Evolutionary conservation across 2,329 filamentous ascomycete genomes (phyloP), one percentile per base, ranked within the genome.

Genomic region (Echinosphaeria canescens): DNA sequence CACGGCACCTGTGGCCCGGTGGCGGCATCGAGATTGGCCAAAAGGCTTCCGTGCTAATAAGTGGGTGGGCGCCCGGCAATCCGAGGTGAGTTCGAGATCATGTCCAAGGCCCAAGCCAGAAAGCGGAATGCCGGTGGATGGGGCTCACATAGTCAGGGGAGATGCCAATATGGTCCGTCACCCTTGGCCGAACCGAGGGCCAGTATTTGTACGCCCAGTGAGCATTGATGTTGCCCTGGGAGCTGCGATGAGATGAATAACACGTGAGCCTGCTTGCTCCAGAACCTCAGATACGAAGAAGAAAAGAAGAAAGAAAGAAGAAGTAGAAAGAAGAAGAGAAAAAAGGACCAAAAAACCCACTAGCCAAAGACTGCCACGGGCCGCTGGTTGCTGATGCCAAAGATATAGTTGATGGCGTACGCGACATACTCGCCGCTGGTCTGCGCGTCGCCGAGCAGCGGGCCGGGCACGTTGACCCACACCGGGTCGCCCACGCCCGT

Each of bases 161-260:
- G 25, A 66, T 47, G 24, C 55, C 49, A 22, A 69, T 47, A 38
- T 62, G 54, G 37, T 67, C 54, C n/a, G 46, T 47, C 2, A 57
- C 49, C 1, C 45, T 41, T 3, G 11, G 10, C 4, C 53, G 50
- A 2, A 54, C 59, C 2, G 53, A 59, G 0, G 59, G 59, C 56
- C 56, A 67, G 45, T 62, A 66, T 33, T 64, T 65, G 33, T 62
- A 44, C 0, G 55, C 59, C 64, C 62, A 68, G 38, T 69, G 63
- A 0, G 53, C 46, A 30, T 59, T 45, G 3, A 68, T 42, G 25
- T 53, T 55, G 11, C 62, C 62, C 40, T 69, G 61, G n/a, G n/a
- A n/a, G n/a, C n/a, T n/a, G n/a, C n/a, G n/a, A n/a, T n/a, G n/a
- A n/a, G n/a, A n/a, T n/a, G n/a, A n/a, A n/a, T n/a, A n/a, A n/a